A percentile compares a stretch with the other conserved stretches of the same genome.
Evolutionary conservation across 345 rosid genomes (phyloP).

Genomic region (Linum trigynum): DNA sequence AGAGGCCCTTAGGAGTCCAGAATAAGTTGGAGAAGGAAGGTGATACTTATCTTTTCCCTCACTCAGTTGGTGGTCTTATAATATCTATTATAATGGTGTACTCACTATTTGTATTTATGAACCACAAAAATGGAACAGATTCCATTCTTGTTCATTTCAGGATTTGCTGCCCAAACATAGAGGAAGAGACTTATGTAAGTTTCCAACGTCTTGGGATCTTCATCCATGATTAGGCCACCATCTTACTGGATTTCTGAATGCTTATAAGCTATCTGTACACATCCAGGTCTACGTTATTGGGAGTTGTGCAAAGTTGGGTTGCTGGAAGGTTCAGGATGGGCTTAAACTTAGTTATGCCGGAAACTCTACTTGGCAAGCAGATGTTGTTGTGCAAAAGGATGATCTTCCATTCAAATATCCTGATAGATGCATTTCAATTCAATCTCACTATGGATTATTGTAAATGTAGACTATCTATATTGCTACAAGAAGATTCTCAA

Average conservation of each 20-base stretch:
- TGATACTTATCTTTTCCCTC: slow-evolving; percentile 15
- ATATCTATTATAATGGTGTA: not conserved
- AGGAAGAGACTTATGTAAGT: slow-evolving; percentile 52
- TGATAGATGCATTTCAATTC: slow-evolving; percentile 18
- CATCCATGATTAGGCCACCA: not conserved
- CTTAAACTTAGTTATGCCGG: slow-evolving; percentile 67
- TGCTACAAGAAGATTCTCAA: slow-evolving; percentile 1
- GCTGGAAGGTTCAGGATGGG: slow-evolving; percentile 74
- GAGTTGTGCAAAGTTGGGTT: slow-evolving; percentile 55
- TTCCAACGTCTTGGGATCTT: slow-evolving; percentile 11
- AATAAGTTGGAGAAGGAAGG: slow-evolving; percentile 48
- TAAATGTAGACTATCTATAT: too few species aligned
- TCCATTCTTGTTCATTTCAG: slow-evolving; percentile 58
- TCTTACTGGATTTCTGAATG: slow-evolving; percentile 10
- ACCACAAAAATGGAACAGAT: slow-evolving; percentile 31
- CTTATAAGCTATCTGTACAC: slow-evolving; percentile 11
- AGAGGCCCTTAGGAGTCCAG: slow-evolving; percentile 41
- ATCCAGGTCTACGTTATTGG: slow-evolving; percentile 83
- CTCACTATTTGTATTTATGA: slow-evolving; percentile 9
- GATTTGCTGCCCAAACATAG: slow-evolving; percentile 71
- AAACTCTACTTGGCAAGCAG: slow-evolving; percentile 74
- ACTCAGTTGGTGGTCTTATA: not conserved
- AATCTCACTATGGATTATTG: too few species aligned
- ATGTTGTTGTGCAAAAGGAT: slow-evolving; percentile 37
- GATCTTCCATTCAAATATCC: slow-evolving; percentile 91